Conservation (phyloP, 805 yeast genomes). For the Yamadazyma philogaea region DNA sequence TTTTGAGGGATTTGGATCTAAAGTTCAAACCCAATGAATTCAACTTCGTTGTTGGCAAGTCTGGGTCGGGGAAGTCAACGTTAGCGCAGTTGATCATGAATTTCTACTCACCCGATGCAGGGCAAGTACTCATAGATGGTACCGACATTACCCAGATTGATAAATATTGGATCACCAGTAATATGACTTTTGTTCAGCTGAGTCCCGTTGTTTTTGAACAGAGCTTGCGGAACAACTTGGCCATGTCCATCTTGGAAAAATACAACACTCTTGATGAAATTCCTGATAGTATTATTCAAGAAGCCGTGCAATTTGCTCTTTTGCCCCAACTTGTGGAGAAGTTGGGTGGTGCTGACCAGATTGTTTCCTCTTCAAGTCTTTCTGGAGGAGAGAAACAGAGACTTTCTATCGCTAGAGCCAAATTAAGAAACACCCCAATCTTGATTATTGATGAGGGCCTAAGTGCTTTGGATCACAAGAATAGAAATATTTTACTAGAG, state of each 20-base stretch:
- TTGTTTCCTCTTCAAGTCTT: slow-evolving; percentile 44
- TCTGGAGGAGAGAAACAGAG: slow-evolving; percentile 94
- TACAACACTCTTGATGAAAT: slow-evolving; percentile 18
- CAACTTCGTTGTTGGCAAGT: slow-evolving; percentile 74
- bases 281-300: slow-evolving; percentile 22
- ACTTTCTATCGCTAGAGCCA: slow-evolving; percentile 81
- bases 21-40: slow-evolving; percentile 33
- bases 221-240: slow-evolving; percentile 60
- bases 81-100: slow-evolving; percentile 59
- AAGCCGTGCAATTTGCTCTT: slow-evolving; percentile 53
- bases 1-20: slow-evolving; percentile 48
- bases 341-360: slow-evolving; percentile 44
- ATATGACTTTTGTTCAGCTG: slow-evolving; percentile 75
- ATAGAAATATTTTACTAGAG: slow-evolving; percentile 44
- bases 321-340: slow-evolving; percentile 45
- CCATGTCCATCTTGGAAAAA: slow-evolving; percentile 41
- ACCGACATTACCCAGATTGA: slow-evolving; percentile 42
- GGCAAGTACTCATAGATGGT: slow-evolving; percentile 60
- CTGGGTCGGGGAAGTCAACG: slow-evolving; percentile 95
- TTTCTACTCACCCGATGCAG: slow-evolving; percentile 52
- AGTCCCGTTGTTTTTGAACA: slow-evolving; percentile 62
- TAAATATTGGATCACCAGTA: slow-evolving; percentile 52
- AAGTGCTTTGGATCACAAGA: slow-evolving; percentile 68
- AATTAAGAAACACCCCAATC: slow-evolving; percentile 66
- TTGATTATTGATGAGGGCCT: slow-evolving; percentile 82